These are phyloP conservation scores for Lycium barbarum DNA, from an alignment of 257 asterid species.

Conservation along the genomic window DNA sequence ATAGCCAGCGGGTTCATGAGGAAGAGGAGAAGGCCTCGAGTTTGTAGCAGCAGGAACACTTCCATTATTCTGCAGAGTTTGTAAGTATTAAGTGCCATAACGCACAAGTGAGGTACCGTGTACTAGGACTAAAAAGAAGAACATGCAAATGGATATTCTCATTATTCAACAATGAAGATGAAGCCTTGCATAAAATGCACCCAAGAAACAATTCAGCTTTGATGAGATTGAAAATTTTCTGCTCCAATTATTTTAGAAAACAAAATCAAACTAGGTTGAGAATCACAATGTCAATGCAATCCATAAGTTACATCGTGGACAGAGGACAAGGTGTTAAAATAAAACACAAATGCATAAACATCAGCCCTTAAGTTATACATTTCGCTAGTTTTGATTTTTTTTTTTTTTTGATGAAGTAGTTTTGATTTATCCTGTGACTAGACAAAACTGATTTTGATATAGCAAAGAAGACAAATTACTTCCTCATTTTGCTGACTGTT, in stretches of 20 bases:
- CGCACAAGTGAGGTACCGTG: neutral
- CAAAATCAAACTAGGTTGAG: neutral
- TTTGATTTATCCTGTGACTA: neutral
- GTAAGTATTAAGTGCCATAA: conserved; percentile 27
- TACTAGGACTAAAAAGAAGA: conserved; percentile 8
- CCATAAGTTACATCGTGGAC: neutral
- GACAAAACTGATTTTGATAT: neutral
- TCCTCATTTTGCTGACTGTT: neutral
- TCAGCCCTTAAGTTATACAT: conserved; percentile 9
- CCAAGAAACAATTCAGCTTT: conserved; percentile 1
- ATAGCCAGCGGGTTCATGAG: conserved; percentile 86
- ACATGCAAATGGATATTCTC: conserved; percentile 31
- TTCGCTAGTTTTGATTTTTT: neutral
- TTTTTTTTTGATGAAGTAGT: neutral
- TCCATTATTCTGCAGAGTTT: conserved; percentile 69
- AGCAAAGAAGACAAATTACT: conserved; percentile 3
- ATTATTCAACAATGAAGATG: conserved; percentile 15
- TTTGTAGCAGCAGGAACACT: conserved; percentile 64
- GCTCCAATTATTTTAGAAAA: conserved; percentile 11
- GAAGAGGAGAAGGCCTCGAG: conserved; percentile 84
- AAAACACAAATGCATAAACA: conserved; percentile 1
- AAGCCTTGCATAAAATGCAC: neutral
- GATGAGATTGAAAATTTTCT: neutral
- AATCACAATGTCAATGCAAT: neutral
- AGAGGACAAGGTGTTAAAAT: conserved; percentile 23